phyloP scores from a whole-genome alignment of 2,329 filamentous ascomycete genomes.

The Calonectria pseudoturangicola region DNA sequence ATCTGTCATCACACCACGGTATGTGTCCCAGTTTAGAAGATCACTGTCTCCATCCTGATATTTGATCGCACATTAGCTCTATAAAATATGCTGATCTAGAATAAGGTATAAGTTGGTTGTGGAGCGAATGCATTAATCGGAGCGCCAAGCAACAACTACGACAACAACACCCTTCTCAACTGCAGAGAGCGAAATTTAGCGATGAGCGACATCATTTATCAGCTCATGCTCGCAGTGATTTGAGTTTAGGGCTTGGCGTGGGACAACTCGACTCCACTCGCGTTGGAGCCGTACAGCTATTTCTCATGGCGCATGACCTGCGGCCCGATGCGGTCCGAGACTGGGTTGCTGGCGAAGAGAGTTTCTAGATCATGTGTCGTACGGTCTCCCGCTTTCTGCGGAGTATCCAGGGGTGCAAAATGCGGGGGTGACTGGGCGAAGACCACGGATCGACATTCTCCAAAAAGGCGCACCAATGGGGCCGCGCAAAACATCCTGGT shows the following conservation, averaged over 20 bases:
- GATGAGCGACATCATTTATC: no score
- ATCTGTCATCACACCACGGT: no score
- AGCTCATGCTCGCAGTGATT: background rate
- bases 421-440: slow-evolving; percentile 14
- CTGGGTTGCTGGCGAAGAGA: slow-evolving; percentile 7
- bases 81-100: no score
- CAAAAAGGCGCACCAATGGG: slow-evolving; percentile 37
- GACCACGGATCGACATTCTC: slow-evolving; percentile 16
- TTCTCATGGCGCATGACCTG: slow-evolving; percentile 18
- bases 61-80: no score
- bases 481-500: background rate
- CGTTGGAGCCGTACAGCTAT: background rate
- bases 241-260: slow-evolving; percentile 13
- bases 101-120: no score
- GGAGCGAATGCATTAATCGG: no score
- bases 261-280: slow-evolving; percentile 13
- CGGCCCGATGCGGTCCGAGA: slow-evolving; percentile 18
- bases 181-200: no score
- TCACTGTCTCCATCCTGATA: no score
- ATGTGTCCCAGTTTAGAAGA: no score
- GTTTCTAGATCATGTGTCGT: slow-evolving; percentile 26
- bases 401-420: slow-evolving; percentile 15
- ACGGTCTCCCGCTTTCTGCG: slow-evolving; percentile 17
- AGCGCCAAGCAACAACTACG: no score
- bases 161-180: no score